These are phyloP conservation scores for Aspergillus tamarii DNA, from an alignment of 2,329 filamentous ascomycete genomes.

Conservation along the genomic window DNA sequence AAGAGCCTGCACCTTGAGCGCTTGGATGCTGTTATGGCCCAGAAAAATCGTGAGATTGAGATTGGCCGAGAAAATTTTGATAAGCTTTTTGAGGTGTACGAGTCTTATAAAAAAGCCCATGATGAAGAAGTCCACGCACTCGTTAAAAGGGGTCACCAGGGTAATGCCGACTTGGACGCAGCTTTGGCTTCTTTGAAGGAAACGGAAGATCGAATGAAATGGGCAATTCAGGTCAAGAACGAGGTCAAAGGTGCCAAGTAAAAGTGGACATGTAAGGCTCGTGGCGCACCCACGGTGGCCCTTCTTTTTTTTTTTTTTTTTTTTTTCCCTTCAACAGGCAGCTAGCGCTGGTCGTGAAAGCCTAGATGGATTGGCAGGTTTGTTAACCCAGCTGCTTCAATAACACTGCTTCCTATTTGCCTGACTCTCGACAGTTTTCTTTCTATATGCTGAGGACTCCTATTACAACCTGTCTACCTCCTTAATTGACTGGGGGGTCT, in stretches of 20 bases:
- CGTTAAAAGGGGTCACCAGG: slow-evolving; percentile 33
- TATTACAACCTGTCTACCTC: background rate
- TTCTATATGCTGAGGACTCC: background rate
- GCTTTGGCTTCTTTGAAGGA: slow-evolving; percentile 46
- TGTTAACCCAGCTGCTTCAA: background rate
- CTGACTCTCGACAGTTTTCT: background rate
- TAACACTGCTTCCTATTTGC: background rate
- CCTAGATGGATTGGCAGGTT: slow-evolving; percentile 6
- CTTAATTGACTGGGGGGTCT: background rate
- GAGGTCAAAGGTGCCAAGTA: slow-evolving; percentile 35
- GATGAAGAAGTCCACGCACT: slow-evolving; percentile 43
- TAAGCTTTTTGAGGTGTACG: slow-evolving; percentile 42
- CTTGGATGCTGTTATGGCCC: slow-evolving; percentile 49
- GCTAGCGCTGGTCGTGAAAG: slow-evolving; percentile 9
- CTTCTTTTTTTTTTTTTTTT: too few species aligned
- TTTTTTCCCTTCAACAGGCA: background rate
- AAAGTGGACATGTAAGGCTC: background rate
- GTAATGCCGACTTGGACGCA: slow-evolving; percentile 38
- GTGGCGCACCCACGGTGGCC: background rate
- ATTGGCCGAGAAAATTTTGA: slow-evolving; percentile 44
- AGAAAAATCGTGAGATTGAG: slow-evolving; percentile 50
- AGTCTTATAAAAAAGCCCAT: slow-evolving; percentile 46
- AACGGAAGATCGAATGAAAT: slow-evolving; percentile 51
- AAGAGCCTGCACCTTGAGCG: slow-evolving; percentile 42
- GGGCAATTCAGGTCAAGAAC: slow-evolving; percentile 49